phyloP scores from a whole-genome alignment of 1,284 basidiomycete species.

The Tranzscheliella williamsii region DNA sequence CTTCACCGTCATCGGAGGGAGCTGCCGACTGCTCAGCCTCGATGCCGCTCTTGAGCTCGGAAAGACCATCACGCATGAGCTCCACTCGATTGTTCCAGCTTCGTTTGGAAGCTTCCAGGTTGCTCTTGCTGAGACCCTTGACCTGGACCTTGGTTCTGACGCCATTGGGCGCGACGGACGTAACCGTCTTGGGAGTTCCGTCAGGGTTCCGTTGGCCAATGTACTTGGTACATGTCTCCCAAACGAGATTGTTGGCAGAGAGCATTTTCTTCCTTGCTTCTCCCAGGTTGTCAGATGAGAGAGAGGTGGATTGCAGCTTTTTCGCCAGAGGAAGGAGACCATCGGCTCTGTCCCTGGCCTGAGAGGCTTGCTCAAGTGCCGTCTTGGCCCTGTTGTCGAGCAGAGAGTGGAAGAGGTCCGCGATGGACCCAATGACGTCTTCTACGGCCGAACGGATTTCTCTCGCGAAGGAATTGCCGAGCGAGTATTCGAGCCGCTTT shows the following conservation, averaged over 20 bases:
- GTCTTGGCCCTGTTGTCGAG: slow-evolving; percentile 39
- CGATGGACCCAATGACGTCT: slow-evolving; percentile 38
- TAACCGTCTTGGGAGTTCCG: slow-evolving; percentile 23
- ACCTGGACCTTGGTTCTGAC: slow-evolving; percentile 30
- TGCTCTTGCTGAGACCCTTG: slow-evolving; percentile 41
- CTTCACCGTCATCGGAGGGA: slow-evolving; percentile 6
- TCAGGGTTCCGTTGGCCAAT: slow-evolving; percentile 22
- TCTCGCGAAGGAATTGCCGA: slow-evolving; percentile 39
- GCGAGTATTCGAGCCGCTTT: slow-evolving; percentile 28
- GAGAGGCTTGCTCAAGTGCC: slow-evolving; percentile 33
- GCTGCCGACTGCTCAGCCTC: slow-evolving; percentile 12
- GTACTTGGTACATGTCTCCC: slow-evolving; percentile 41
- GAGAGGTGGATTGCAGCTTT: slow-evolving; percentile 18
- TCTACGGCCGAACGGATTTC: slow-evolving; percentile 34
- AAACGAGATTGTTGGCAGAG: slow-evolving; percentile 36
- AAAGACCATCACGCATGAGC: slow-evolving; percentile 40
- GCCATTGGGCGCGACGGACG: slow-evolving; percentile 28
- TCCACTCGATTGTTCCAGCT: slow-evolving; percentile 39
- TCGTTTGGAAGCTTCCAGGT: slow-evolving; percentile 39
- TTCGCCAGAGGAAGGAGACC: slow-evolving; percentile 14
- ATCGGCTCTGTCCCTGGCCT: slow-evolving; percentile 29
- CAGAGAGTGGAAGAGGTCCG: slow-evolving; percentile 47
- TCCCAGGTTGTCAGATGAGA: slow-evolving; percentile 3
- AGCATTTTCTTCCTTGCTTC: slow-evolving; percentile 29
- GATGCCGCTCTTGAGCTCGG: slow-evolving; percentile 38